These are phyloP conservation scores for Xylaria arbuscula DNA, from an alignment of 2,329 filamentous ascomycete species.

Conservation along the genomic window DNA sequence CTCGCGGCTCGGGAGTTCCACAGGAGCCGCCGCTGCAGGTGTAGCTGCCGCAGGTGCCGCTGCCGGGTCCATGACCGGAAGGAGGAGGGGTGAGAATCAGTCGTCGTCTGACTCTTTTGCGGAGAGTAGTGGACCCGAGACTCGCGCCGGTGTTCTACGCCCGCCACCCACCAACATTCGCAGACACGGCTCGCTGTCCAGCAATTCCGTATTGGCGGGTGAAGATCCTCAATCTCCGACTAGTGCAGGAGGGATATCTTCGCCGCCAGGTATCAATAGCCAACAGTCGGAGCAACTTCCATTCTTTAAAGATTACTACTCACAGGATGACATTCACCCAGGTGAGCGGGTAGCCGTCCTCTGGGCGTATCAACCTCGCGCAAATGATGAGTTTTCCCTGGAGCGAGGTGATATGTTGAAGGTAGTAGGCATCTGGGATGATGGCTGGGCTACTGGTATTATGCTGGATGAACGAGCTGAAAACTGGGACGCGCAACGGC, in stretches of 20 bases:
- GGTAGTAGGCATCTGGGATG: constrained; percentile 98
- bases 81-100: constrained; percentile 63
- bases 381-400: constrained; percentile 90
- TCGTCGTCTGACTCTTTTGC: constrained; percentile 79
- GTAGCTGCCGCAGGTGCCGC: constrained; percentile 46
- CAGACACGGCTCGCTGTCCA: constrained; percentile 89
- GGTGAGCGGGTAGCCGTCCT: constrained; percentile 89
- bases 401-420: constrained; percentile 98
- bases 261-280: constrained; percentile 83
- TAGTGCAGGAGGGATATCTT: constrained; percentile 80
- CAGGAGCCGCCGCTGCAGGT: constrained; percentile 59
- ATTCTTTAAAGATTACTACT: constrained; percentile 99
- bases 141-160: constrained; percentile 65
- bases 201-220: constrained; percentile 77
- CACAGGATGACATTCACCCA: constrained; percentile 92
- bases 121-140: constrained; percentile 77
- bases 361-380: constrained; percentile 97
- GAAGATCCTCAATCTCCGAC: constrained; percentile 79
- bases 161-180: constrained; percentile 70
- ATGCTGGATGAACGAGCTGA: constrained; percentile 85
- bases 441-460: constrained; percentile 96
- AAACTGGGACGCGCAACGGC: constrained; percentile 83
- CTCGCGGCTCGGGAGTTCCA: constrained; percentile 60
- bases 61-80: constrained; percentile 60
- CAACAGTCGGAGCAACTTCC: constrained; percentile 95